phyloP scores from a whole-genome alignment of 2,329 filamentous ascomycete species.

The Orbilia blumenaviensis region DNA sequence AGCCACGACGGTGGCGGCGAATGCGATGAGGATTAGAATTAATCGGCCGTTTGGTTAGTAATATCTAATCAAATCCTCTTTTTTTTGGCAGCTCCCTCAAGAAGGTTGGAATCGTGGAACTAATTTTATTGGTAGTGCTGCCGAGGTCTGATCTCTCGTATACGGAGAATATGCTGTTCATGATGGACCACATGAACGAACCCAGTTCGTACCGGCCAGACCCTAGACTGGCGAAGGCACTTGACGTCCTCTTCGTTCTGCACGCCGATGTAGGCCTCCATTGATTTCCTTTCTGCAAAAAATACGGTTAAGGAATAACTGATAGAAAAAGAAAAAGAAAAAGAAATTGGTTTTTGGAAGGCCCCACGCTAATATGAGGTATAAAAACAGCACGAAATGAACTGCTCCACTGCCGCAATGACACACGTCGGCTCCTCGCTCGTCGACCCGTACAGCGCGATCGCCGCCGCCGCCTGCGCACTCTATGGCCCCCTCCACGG shows the following conservation, averaged over 20 bases:
- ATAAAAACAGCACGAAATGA: constrained; percentile 65
- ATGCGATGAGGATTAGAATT: constrained; percentile 67
- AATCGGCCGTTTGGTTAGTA: constrained; percentile 65
- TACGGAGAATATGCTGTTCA: constrained; percentile 68
- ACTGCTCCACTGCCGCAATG: constrained; percentile 68
- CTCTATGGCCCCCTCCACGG: constrained; percentile 69
- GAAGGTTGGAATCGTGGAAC: not conserved
- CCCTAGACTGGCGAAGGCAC: constrained; percentile 65
- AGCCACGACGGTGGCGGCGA: constrained; percentile 65
- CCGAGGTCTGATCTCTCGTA: constrained; percentile 59
- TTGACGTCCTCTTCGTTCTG: constrained; percentile 68
- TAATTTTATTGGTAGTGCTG: not conserved
- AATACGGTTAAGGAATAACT: no score
- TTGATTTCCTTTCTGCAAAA: not conserved
- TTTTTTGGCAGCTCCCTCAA: no score
- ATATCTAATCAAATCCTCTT: not conserved
- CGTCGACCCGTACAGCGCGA: constrained; percentile 67
- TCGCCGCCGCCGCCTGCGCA: constrained; percentile 66
- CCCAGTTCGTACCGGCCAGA: constrained; percentile 65
- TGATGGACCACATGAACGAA: constrained; percentile 66
- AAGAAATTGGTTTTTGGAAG: no score
- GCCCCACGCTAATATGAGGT: no score
- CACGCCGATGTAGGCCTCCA: constrained; percentile 63
- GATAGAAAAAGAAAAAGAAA: not conserved
- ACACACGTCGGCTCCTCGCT: constrained; percentile 68